Conservation (phyloP, 495 filamentous ascomycete genomes). For the Trichoderma parareesei region DNA sequence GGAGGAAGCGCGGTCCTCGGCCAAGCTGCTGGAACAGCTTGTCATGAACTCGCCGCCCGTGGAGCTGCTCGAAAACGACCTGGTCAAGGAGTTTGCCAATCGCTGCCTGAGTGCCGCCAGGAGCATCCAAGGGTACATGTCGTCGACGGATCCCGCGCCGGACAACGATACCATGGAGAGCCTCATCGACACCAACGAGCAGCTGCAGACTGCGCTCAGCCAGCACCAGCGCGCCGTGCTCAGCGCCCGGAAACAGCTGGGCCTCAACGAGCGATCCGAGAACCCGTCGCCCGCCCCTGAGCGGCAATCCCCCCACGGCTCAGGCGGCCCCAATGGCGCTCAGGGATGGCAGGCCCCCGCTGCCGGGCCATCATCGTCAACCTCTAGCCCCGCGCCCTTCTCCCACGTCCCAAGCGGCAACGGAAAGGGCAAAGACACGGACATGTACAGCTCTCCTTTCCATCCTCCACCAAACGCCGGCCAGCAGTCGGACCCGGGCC, state of each 20-base stretch:
- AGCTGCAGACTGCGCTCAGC: slow-evolving; percentile 65
- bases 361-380: slow-evolving; percentile 15
- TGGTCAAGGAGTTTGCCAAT: slow-evolving; percentile 86
- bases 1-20: slow-evolving; percentile 82
- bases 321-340: slow-evolving; percentile 13
- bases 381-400: slow-evolving; percentile 10
- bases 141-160: slow-evolving; percentile 63
- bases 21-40: slow-evolving; percentile 83
- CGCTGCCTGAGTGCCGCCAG: slow-evolving; percentile 73
- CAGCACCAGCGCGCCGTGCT: slow-evolving; percentile 77
- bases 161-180: slow-evolving; percentile 90
- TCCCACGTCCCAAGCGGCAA: neutral
- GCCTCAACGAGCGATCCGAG: slow-evolving; percentile 18
- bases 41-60: slow-evolving; percentile 69
- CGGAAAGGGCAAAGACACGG: slow-evolving; percentile 35
- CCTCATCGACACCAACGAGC: slow-evolving; percentile 91
- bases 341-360: slow-evolving; percentile 21
- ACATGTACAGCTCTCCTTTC: slow-evolving; percentile 17
- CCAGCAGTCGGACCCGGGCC: slow-evolving; percentile 26
- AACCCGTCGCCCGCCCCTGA: slow-evolving; percentile 14
- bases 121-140: slow-evolving; percentile 77
- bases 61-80: slow-evolving; percentile 72
- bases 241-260: slow-evolving; percentile 53
- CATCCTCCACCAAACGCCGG: slow-evolving; percentile 10
- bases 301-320: slow-evolving; percentile 16